Base-by-base conservation (phyloP, 2,329 filamentous ascomycete species). In the Aphanocladium album region DNA sequence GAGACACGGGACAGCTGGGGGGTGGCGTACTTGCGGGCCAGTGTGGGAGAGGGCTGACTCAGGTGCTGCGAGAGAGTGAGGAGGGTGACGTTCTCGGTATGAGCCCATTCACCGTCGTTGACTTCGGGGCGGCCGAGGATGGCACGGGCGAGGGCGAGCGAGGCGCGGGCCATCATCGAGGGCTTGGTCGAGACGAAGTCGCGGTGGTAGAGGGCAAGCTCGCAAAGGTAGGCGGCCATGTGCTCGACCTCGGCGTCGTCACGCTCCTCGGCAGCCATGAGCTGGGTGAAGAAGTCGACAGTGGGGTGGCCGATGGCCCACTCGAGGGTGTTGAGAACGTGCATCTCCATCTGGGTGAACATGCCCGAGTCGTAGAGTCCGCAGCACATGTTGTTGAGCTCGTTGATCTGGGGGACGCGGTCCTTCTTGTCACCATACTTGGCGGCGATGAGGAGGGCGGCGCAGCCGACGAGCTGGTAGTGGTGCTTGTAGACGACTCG, bases 291-390 rank as follows among this genome's bases (percentile, higher is more conserved):
- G 73, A 89, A 90, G 76, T 98, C 93, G 66, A 97, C 90, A 30
- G 95, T 98, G 1, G 95, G 93, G 77, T 98, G 93, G 60, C 95
- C 95, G 67, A 99, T 90, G 67, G 89, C 87, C 95, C 95, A 99
- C 73, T 96, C 91, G 62, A 99, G 84, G 1, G 95, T 99, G 78
- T 97, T 96, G 68, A 99, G 84, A 41, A 99, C 93, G 75, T 99
- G 95, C 93, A 96, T 98, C 79, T 99, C 95, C 95, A 99, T 99
- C 77, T 99, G 95, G 12, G 93, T 93, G 79, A 99, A 99, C 95
- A 99, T 99, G 78, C 96, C 93, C 54, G 96, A 92, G 70, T 99
- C 95, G 77, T 99, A 99, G 43, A 98, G 84, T 41, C 90, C 93
- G 78, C 95, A 98, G 83, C 95, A 99, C 95, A 99, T 98, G 67